Percentiles rank a stretch among this genome's conserved stretches.
phyloP scores from a whole-genome alignment of 2,329 filamentous ascomycete genomes.

The Pseudogymnoascus sp. region DNA sequence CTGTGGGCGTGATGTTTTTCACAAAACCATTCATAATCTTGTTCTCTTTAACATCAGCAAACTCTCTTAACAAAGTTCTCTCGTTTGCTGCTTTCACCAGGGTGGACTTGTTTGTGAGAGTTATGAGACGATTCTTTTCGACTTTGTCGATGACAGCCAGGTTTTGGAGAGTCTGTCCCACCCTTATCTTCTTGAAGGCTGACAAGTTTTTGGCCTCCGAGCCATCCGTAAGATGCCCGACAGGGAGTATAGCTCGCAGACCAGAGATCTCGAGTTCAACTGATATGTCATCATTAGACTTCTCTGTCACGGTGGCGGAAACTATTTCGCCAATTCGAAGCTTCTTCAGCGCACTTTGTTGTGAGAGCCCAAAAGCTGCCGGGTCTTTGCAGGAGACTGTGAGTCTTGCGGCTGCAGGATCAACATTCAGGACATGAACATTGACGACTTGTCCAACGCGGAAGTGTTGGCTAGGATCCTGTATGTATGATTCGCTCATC shows the following conservation, averaged over 20 bases:
- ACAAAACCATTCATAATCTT: constrained; percentile 70
- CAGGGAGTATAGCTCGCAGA: constrained; percentile 68
- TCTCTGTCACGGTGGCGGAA: constrained; percentile 71
- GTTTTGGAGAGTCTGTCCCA: constrained; percentile 74
- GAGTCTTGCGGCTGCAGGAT: constrained; percentile 62
- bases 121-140: constrained; percentile 64
- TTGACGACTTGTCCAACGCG: constrained; percentile 82
- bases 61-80: constrained; percentile 60
- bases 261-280: constrained; percentile 67
- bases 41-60: constrained; percentile 65
- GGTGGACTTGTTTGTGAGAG: constrained; percentile 75
- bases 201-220: constrained; percentile 69
- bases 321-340: constrained; percentile 68
- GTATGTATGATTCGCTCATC: constrained; percentile 96
- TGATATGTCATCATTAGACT: constrained; percentile 66
- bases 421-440: constrained; percentile 76
- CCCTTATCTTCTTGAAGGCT: constrained; percentile 70
- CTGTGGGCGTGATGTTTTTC: constrained; percentile 71
- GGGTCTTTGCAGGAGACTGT: constrained; percentile 92
- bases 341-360: constrained; percentile 67
- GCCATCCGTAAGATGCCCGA: constrained; percentile 78
- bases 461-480: constrained; percentile 84
- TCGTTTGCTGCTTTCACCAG: constrained; percentile 68
- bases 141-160: constrained; percentile 85
- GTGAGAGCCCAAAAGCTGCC: constrained; percentile 63